A percentile compares a stretch with the other conserved stretches of the same genome.
phyloP scores from a whole-genome alignment of 2,329 filamentous ascomycete species.

The Claviceps capensis region DNA sequence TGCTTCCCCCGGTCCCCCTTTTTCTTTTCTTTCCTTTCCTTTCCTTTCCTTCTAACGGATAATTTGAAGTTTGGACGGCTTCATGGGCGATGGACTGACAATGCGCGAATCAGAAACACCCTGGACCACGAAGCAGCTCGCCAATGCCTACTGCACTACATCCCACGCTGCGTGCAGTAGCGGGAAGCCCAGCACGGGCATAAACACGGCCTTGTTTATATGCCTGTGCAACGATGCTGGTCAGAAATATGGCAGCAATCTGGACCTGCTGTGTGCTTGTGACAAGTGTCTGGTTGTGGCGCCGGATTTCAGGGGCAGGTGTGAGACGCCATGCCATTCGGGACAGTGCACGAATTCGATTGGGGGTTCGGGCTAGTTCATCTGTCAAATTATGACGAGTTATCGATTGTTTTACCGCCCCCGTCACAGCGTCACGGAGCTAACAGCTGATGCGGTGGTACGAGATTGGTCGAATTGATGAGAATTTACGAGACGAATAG shows the following conservation, averaged over 20 bases:
- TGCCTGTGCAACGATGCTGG: constrained; percentile 22
- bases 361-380: background rate
- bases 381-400: background rate
- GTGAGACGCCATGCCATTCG: constrained; percentile 21
- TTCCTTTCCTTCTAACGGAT: background rate
- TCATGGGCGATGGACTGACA: background rate
- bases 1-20: no score
- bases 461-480: background rate
- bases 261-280: constrained; percentile 26
- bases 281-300: constrained; percentile 25
- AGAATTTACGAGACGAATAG: no score
- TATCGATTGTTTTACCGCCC: background rate
- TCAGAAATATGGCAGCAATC: constrained; percentile 18
- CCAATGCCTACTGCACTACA: constrained; percentile 23
- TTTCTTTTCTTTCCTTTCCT: background rate
- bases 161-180: constrained; percentile 20
- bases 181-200: constrained; percentile 16
- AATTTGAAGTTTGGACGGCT: no score
- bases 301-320: constrained; percentile 26
- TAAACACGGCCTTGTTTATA: constrained; percentile 22
- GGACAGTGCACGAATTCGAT: constrained; percentile 7
- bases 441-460: background rate
- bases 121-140: constrained; percentile 20
- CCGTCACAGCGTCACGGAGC: background rate
- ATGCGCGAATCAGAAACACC: constrained; percentile 15